phyloP scores from a whole-genome alignment of 495 filamentous ascomycete species.

The Aspergillus avenaceus region DNA sequence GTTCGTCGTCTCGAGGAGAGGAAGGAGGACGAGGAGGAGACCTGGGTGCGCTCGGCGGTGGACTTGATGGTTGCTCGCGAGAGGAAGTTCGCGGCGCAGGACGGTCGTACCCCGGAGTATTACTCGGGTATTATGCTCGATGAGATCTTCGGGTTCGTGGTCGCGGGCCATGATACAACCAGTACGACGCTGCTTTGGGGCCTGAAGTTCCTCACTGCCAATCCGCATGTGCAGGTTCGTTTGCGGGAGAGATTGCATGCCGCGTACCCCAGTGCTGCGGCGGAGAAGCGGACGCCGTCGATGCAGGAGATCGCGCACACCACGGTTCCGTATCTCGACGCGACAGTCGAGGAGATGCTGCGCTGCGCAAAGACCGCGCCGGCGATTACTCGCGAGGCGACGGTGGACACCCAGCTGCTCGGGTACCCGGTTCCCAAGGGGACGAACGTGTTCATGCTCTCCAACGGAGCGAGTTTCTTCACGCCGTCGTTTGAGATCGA shows the following conservation, averaged over 20 bases:
- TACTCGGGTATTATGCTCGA: background rate
- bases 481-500: background rate
- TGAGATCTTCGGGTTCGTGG: background rate
- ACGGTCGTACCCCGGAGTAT: background rate
- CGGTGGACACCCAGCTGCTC: conserved; percentile 23
- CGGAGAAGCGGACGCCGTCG: background rate
- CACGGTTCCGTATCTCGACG: conserved; percentile 32
- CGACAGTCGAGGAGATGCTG: conserved; percentile 31
- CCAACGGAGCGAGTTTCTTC: conserved; percentile 21
- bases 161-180: background rate
- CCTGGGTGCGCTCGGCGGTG: background rate
- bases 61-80: background rate
- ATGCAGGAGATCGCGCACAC: conserved; percentile 21
- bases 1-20: too few species aligned
- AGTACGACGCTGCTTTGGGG: background rate
- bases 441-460: conserved; percentile 22
- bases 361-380: conserved; percentile 21
- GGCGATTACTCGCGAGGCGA: conserved; percentile 17
- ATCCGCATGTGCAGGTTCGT: background rate
- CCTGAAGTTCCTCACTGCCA: background rate
- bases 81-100: background rate
- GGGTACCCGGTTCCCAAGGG: conserved; percentile 31
- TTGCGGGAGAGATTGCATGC: background rate
- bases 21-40: too few species aligned
- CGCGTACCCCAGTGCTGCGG: background rate